phyloP scores from a whole-genome alignment of 179 eudicot genomes.

The Actinidia arguta region DNA sequence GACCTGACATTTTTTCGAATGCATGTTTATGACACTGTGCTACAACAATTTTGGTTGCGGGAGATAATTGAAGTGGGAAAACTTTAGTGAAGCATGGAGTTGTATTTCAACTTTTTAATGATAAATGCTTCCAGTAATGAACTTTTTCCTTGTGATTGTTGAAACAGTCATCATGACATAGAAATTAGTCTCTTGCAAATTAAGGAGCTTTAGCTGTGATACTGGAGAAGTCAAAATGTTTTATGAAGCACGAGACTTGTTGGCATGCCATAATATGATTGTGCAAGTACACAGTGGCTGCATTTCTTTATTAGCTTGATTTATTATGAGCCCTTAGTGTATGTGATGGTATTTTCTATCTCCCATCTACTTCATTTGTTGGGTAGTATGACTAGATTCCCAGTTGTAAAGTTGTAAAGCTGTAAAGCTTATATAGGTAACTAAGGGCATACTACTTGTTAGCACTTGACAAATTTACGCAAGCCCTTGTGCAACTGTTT shows the following conservation, averaged over 20 bases:
- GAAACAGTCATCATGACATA: background rate
- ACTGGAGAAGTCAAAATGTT: background rate
- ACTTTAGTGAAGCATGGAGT: background rate
- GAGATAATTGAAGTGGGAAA: background rate
- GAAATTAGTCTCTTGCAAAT: slow-evolving; percentile 4
- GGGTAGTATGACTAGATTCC: background rate
- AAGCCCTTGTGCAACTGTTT: background rate
- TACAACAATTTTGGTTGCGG: background rate
- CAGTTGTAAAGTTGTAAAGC: background rate
- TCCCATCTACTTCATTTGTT: background rate
- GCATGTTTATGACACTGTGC: background rate
- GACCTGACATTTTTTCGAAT: background rate
- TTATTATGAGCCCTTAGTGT: background rate
- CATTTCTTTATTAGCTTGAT: background rate
- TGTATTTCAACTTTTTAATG: background rate
- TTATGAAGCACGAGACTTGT: background rate
- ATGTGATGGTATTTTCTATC: background rate
- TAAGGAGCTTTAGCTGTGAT: background rate
- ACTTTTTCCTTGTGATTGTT: background rate
- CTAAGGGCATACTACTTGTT: background rate
- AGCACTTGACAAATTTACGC: slow-evolving; percentile 1
- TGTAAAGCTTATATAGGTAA: background rate
- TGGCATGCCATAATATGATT: background rate
- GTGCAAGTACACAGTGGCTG: background rate
- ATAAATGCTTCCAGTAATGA: background rate